Evolutionary conservation across 352 stramenopile genomes (phyloP), one percentile per base, ranked within the genome.

Genomic region (Phytophthora rubi): DNA sequence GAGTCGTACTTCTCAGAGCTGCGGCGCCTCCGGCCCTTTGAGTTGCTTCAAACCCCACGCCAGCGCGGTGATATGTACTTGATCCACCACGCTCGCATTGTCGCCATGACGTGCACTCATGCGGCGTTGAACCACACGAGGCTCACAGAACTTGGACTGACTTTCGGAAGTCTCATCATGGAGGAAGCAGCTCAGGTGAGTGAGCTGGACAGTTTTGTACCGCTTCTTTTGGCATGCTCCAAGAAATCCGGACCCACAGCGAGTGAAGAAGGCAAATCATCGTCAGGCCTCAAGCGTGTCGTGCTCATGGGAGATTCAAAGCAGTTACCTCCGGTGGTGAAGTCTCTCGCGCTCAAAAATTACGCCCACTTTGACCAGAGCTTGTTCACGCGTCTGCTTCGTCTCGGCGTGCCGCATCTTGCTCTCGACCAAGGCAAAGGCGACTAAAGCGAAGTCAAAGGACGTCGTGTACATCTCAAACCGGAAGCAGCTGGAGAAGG

Each of bases 41-140:
- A 99, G 75, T 68, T 99, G 53, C 83, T 99, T 21, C 91, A 97
- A 23, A 97, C 91, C 23, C 73, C 93, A 45, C 70, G 82, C 23
- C 96, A 99, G 68, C 94, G 97, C 3, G 84, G 78, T 13, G 94
- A 99, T 64, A 96, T 98, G 80, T 91, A 99, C n/a, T 76, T 99
- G 26, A 97, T 95, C 28, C 97, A 99, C 58, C 94, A 99, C 70
- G 97, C 88, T 42, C 83, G 85, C 1, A 93, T 99, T 55, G 80
- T 99, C 18, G 94, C 91, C 6, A 98, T 99, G 93, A 99, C 97
- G 18, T 98, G 92, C 67, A 98, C 95, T 8, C 90, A 99, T 62
- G 94, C 96, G 28, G 97, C 97, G 4, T 82, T 98, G 67, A 92
- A 90, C 26, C 80, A 96, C 33, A 75, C 68, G 18, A 88, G 93